A percentile compares a stretch with the other conserved stretches of the same genome.
phyloP scores from a whole-genome alignment of 768 basidiomycete genomes.

The Mycena albidolilacea region DNA sequence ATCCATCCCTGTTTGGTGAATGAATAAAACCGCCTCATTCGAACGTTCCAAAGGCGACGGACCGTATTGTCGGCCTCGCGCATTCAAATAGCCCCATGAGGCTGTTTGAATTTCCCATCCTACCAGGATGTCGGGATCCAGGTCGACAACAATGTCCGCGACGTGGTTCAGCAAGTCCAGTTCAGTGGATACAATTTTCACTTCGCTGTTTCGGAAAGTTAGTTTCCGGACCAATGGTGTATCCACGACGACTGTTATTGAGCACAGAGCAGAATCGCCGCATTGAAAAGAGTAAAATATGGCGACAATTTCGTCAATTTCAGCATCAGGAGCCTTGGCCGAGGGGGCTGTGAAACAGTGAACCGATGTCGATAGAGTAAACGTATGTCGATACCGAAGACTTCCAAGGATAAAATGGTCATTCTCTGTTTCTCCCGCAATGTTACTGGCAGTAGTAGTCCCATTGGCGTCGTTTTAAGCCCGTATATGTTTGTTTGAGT shows the following conservation, averaged over 20 bases:
- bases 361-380: background rate
- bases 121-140: constrained; percentile 92
- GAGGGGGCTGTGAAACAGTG: constrained; percentile 66
- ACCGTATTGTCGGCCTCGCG: constrained; percentile 78
- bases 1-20: constrained; percentile 70
- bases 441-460: constrained; percentile 32
- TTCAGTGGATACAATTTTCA: constrained; percentile 77
- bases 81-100: constrained; percentile 92
- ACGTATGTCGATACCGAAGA: constrained; percentile 73
- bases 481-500: constrained; percentile 85
- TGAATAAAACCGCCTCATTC: background rate
- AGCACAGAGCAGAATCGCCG: constrained; percentile 54
- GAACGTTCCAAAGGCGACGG: constrained; percentile 24
- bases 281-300: constrained; percentile 83
- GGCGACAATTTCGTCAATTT: constrained; percentile 74
- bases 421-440: constrained; percentile 78
- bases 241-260: constrained; percentile 70
- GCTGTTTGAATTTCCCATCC: constrained; percentile 93
- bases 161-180: constrained; percentile 85
- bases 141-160: constrained; percentile 78
- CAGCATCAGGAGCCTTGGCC: constrained; percentile 75
- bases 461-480: constrained; percentile 69
- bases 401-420: constrained; percentile 86
- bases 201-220: constrained; percentile 54
- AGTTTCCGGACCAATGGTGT: constrained; percentile 54